phyloP scores from a whole-genome alignment of 1,284 basidiomycete genomes.

The Ceraceosorus guamensis region DNA sequence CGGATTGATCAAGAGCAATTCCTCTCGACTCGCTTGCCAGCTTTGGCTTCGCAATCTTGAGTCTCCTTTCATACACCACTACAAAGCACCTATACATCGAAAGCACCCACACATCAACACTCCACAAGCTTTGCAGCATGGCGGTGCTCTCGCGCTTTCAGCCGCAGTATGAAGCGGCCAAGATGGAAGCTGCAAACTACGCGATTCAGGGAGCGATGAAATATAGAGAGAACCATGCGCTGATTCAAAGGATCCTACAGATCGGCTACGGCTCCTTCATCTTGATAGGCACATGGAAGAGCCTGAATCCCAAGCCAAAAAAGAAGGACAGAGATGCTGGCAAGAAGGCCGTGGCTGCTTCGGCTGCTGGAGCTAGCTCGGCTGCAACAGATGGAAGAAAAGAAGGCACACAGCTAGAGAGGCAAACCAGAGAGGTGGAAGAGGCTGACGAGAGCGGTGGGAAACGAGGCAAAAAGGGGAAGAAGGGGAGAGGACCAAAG shows the following conservation, averaged over 20 bases:
- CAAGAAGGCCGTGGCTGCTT: constrained; percentile 10
- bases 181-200: constrained; percentile 29
- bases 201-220: constrained; percentile 25
- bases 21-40: no score
- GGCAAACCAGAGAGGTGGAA: background rate
- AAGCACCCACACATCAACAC: no score
- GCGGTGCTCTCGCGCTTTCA: constrained; percentile 35
- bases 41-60: no score
- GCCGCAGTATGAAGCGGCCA: constrained; percentile 27
- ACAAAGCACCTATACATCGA: no score
- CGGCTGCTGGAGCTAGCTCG: constrained; percentile 7
- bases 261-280: constrained; percentile 34
- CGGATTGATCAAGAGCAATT: no score
- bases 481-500: constrained; percentile 23
- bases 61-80: no score
- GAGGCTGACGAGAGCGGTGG: constrained; percentile 20
- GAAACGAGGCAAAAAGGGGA: constrained; percentile 20
- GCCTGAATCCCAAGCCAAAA: constrained; percentile 26
- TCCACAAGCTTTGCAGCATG: constrained; percentile 15
- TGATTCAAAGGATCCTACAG: constrained; percentile 33
- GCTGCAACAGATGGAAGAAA: constrained; percentile 8
- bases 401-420: constrained; percentile 2
- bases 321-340: constrained; percentile 11
- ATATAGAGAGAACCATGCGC: constrained; percentile 35
- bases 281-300: constrained; percentile 19